Conservation (phyloP, 352 stramenopile species). For the Globisporangium canariense region DNA sequence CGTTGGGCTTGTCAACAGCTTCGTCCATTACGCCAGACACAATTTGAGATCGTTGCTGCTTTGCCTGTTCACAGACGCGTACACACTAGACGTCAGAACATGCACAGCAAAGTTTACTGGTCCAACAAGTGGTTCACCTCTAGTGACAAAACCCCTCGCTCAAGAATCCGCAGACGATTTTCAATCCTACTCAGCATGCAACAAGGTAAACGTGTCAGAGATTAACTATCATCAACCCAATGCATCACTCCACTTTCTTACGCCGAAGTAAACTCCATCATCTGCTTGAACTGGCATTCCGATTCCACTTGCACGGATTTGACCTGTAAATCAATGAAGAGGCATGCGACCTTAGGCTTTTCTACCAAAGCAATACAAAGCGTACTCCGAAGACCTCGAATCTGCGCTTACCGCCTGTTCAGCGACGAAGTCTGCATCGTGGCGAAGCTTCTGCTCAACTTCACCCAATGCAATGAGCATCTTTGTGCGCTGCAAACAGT, state of each 20-base stretch:
- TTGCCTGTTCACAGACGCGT: not conserved
- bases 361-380: not conserved
- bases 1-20: not conserved
- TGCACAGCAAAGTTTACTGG: not conserved
- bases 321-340: slow-evolving; percentile 14
- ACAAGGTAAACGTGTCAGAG: not conserved
- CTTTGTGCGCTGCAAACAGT: slow-evolving; percentile 22
- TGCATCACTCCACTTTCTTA: not conserved
- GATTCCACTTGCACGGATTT: slow-evolving; percentile 21
- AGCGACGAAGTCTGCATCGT: slow-evolving; percentile 31
- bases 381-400: not conserved
- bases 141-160: slow-evolving; percentile 13
- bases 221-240: not conserved
- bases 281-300: slow-evolving; percentile 19
- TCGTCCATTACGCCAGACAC: not conserved
- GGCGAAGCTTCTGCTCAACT: slow-evolving; percentile 35
- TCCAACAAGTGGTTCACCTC: slow-evolving; percentile 1
- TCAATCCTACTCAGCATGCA: slow-evolving; percentile 10
- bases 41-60: not conserved
- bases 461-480: slow-evolving; percentile 33
- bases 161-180: slow-evolving; percentile 18
- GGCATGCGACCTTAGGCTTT: not conserved
- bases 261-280: slow-evolving; percentile 20
- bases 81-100: not conserved
- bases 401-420: slow-evolving; percentile 26